phyloP scores from a whole-genome alignment of 2,329 filamentous ascomycete genomes.

The Aspergillus sp. region DNA sequence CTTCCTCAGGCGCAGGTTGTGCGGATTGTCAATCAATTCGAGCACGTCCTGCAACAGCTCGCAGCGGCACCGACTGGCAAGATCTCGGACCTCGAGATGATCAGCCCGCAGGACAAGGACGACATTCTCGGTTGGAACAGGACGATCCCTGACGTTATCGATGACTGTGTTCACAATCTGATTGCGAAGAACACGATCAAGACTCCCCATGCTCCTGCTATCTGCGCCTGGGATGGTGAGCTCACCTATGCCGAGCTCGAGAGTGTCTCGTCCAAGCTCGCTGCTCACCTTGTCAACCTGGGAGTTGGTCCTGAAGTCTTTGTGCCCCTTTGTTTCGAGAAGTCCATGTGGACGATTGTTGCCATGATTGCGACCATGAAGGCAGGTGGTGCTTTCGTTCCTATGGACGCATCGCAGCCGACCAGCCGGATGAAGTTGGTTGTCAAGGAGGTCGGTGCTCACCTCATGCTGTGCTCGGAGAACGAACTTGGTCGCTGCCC shows the following conservation, averaged over 20 bases:
- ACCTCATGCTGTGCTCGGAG: slow-evolving; percentile 30
- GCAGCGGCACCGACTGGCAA: background rate
- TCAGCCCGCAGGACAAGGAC: slow-evolving; percentile 10
- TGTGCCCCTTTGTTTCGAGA: slow-evolving; percentile 10
- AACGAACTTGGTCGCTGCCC: slow-evolving; percentile 16
- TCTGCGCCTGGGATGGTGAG: background rate
- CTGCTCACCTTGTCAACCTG: slow-evolving; percentile 9
- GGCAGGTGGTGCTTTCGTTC: slow-evolving; percentile 39
- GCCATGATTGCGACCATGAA: slow-evolving; percentile 40
- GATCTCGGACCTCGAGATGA: slow-evolving; percentile 7
- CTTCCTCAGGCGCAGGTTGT: slow-evolving; percentile 2
- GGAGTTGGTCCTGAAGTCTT: slow-evolving; percentile 14
- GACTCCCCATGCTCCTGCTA: slow-evolving; percentile 9
- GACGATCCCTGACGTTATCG: background rate
- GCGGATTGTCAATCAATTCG: slow-evolving; percentile 12
- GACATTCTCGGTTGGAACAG: slow-evolving; percentile 11
- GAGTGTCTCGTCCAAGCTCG: slow-evolving; percentile 9
- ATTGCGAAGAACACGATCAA: slow-evolving; percentile 6
- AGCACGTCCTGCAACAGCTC: slow-evolving; percentile 14
- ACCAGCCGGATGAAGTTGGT: slow-evolving; percentile 33
- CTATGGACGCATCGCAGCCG: slow-evolving; percentile 38
- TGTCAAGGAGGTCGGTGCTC: slow-evolving; percentile 29
- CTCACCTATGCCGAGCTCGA: slow-evolving; percentile 10
- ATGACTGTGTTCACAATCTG: slow-evolving; percentile 12
- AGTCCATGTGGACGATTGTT: slow-evolving; percentile 37